Conservation (phyloP, 2,329 filamentous ascomycete genomes). For the Coniosporium tulheliwenetii region DNA sequence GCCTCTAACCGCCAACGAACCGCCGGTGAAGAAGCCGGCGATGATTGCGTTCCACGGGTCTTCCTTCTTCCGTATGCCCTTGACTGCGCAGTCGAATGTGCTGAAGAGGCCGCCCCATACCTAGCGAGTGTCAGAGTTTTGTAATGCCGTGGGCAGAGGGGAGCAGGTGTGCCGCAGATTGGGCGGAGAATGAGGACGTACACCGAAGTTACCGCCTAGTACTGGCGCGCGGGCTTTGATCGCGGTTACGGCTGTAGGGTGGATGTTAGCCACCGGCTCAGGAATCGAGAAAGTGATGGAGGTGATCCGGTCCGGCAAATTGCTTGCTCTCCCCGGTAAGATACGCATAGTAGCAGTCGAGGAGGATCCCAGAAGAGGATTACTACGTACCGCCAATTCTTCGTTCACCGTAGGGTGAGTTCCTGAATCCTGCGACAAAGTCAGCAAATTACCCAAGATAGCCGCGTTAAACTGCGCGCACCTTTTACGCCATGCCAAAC, state of each 20-base stretch:
- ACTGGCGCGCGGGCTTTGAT: slow-evolving; percentile 96
- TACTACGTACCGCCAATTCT: slow-evolving; percentile 54
- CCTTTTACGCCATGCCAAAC: slow-evolving; percentile 98
- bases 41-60: slow-evolving; percentile 97
- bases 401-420: slow-evolving; percentile 64
- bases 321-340: too few species aligned
- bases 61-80: slow-evolving; percentile 79
- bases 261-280: too few species aligned
- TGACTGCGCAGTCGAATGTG: slow-evolving; percentile 92
- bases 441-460: background rate
- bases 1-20: slow-evolving; percentile 78
- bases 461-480: background rate
- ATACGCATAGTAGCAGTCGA: too few species aligned
- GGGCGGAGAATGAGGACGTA: slow-evolving; percentile 22
- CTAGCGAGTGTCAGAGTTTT: background rate
- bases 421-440: slow-evolving; percentile 13
- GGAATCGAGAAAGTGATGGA: too few species aligned
- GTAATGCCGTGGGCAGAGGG: background rate
- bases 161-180: too few species aligned
- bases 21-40: slow-evolving; percentile 92
- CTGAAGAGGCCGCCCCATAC: slow-evolving; percentile 86
- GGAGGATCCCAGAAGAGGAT: too few species aligned
- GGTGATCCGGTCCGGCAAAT: too few species aligned
- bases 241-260: slow-evolving; percentile 55
- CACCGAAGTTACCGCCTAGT: slow-evolving; percentile 92